A percentile compares a stretch with the other conserved stretches of the same genome.
Conservation (phyloP, 768 basidiomycete genomes). For the Auricularia sp. region DNA sequence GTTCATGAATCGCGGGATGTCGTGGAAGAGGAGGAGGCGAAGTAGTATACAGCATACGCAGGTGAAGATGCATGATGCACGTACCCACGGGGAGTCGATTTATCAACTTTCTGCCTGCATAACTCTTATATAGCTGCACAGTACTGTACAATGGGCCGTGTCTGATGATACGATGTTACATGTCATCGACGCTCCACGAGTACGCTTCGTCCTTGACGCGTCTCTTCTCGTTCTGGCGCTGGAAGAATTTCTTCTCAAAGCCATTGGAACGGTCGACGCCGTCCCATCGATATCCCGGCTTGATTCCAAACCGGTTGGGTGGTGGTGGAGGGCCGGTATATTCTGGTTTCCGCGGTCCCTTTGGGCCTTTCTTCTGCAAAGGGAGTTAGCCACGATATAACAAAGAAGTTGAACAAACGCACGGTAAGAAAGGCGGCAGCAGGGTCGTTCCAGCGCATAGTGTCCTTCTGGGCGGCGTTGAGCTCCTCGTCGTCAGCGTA, state of each 20-base stretch:
- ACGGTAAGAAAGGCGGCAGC: slow-evolving; percentile 80
- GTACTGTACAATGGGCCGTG: too few species aligned
- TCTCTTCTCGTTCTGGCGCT: slow-evolving; percentile 64
- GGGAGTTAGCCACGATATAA: slow-evolving; percentile 25
- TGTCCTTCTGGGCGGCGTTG: slow-evolving; percentile 73
- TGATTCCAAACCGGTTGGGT: slow-evolving; percentile 92
- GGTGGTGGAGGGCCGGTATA: slow-evolving; percentile 82
- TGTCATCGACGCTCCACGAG: slow-evolving; percentile 85
- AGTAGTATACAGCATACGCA: too few species aligned
- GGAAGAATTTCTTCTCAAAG: slow-evolving; percentile 88
- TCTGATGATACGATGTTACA: slow-evolving; percentile 59
- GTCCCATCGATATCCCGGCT: slow-evolving; percentile 95
- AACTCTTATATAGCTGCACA: too few species aligned
- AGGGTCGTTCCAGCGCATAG: slow-evolving; percentile 94
- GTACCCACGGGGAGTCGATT: too few species aligned
- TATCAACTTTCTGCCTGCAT: too few species aligned
- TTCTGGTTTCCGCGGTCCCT: slow-evolving; percentile 72
- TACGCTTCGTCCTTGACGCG: slow-evolving; percentile 65
- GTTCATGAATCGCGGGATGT: too few species aligned
- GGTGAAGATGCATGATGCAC: too few species aligned
- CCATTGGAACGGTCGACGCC: slow-evolving; percentile 93
- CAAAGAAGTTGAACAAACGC: slow-evolving; percentile 33
- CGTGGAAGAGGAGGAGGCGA: too few species aligned
- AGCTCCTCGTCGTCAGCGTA: slow-evolving; percentile 70
- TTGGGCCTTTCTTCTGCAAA: slow-evolving; percentile 45